phyloP scores from a whole-genome alignment of 441 rosid genomes.

The Rhodomyrtus psidioides region DNA sequence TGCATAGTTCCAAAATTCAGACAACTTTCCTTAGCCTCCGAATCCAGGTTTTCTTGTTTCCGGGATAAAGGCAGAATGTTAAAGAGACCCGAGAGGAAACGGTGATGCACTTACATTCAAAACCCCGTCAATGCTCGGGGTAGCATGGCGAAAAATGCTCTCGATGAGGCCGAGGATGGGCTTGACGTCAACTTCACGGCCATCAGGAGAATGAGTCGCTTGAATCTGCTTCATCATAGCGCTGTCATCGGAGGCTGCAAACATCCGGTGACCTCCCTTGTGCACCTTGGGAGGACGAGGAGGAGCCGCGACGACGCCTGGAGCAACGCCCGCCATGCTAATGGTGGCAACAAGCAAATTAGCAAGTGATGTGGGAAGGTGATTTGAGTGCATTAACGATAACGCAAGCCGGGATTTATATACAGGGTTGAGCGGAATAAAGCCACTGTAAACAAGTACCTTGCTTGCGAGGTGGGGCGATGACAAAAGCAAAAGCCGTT shows the following conservation, averaged over 20 bases:
- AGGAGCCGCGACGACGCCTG: not conserved
- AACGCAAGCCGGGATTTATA: slow-evolving; percentile 6
- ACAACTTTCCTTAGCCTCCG: not conserved
- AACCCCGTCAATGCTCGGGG: not conserved
- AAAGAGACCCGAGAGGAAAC: not conserved
- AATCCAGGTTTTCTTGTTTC: not conserved
- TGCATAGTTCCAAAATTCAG: not conserved
- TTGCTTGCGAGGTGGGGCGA: slow-evolving; percentile 17
- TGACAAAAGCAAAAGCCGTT: slow-evolving; percentile 9
- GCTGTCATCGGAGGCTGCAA: not conserved
- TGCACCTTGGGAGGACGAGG: not conserved
- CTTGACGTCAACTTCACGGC: not conserved
- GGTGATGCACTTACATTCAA: not conserved
- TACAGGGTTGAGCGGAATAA: slow-evolving; percentile 12
- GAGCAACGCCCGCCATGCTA: not conserved
- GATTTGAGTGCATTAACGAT: not conserved
- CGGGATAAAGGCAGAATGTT: not conserved
- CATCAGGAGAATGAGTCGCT: slow-evolving; percentile 10
- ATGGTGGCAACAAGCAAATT: not conserved
- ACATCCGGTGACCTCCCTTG: not conserved
- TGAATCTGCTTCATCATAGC: slow-evolving; percentile 10
- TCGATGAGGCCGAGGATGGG: not conserved
- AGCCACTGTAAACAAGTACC: slow-evolving; percentile 5
- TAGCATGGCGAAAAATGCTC: slow-evolving; percentile 1
- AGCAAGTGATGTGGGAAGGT: not conserved